Evolutionary conservation across 2,329 filamentous ascomycete genomes (phyloP).

Genomic region (Paracamarosporium sp.): DNA sequence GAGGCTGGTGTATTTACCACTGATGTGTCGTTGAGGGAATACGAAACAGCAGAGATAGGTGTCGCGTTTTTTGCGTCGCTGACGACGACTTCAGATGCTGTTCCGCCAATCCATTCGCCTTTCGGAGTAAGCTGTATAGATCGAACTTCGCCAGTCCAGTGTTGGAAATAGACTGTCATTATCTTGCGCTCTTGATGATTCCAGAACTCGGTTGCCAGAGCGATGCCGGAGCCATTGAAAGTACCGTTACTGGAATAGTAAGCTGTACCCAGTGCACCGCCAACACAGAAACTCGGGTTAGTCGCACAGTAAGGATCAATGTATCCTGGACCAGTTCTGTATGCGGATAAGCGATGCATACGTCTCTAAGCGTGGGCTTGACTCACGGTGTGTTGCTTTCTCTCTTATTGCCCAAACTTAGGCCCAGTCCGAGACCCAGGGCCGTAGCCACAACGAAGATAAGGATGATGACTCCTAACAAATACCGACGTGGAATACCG

Average conservation of each 20-base stretch:
- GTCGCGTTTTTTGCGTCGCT: constrained; percentile 53
- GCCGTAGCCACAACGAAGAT: constrained; percentile 29
- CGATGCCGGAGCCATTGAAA: constrained; percentile 57
- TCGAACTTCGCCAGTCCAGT: constrained; percentile 52
- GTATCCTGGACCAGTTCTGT: constrained; percentile 8
- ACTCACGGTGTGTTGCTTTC: constrained; percentile 19
- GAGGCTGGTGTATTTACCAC: constrained; percentile 30
- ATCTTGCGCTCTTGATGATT: constrained; percentile 45
- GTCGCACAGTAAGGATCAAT: constrained; percentile 32
- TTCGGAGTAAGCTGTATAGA: constrained; percentile 46
- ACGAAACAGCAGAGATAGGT: constrained; percentile 52
- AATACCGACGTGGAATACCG: constrained; percentile 13
- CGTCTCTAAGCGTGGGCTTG: not conserved
- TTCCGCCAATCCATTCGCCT: constrained; percentile 50
- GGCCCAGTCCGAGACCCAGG: constrained; percentile 43
- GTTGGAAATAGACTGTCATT: constrained; percentile 55
- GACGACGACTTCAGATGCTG: constrained; percentile 47
- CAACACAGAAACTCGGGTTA: constrained; percentile 42
- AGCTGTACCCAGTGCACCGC: constrained; percentile 45
- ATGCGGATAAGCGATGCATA: not conserved
- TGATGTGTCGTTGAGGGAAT: constrained; percentile 44
- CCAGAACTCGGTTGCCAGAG: constrained; percentile 53
- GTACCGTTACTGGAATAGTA: constrained; percentile 51
- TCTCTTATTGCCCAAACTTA: constrained; percentile 39
- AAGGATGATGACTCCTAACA: constrained; percentile 20